Evolutionary conservation across 148 eudicot genomes (phyloP), one percentile per base, ranked within the genome.

Genomic region (Amaranthus hypochondriacus): DNA sequence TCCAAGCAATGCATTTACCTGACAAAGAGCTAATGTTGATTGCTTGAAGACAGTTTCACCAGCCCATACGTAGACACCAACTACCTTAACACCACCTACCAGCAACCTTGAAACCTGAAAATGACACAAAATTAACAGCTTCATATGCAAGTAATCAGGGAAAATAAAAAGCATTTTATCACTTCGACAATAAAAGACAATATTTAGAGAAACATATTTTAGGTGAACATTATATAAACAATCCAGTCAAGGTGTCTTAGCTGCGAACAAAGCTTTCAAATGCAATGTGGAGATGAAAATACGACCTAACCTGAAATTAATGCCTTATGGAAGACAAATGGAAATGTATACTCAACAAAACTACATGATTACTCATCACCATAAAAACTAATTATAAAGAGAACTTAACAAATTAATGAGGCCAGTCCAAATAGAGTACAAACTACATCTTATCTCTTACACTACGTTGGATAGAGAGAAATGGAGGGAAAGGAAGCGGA

Each of bases 41-140:
- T 82, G 92, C 83, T 95, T 95, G 83, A 88, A 95, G 71, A 85
- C 68, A 77, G 79, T 78, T 66, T 95, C 99, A 48, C 83, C 85
- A 59, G 80, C 87, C 97, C 96, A 95, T 60, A 90, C 75, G 70
- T 90, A 95, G 76, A 95, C 80, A 73, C 99, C 99, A 57, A 95
- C 78, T 68, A 95, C 97, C 80, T 85, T 87, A 74, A 92, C 79
- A 62, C 99, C 99, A 60, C 99, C 99, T 55, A 90, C 79, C 66
- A 95, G 82, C 99, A 95, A 87, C 81, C 96, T 83, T 54, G 97
- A 90, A 57, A 92, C 99, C 98, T 95, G 72, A 48, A 79, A 48
- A 14, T 49, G 47, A 51, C 57, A 39, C 56, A 57, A 13, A 59
- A 13, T 47, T 56, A 43, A 18, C 62, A 7, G 53, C 46, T 21